phyloP scores from a whole-genome alignment of 2,329 filamentous ascomycete species.

The Aspergillus sp. region DNA sequence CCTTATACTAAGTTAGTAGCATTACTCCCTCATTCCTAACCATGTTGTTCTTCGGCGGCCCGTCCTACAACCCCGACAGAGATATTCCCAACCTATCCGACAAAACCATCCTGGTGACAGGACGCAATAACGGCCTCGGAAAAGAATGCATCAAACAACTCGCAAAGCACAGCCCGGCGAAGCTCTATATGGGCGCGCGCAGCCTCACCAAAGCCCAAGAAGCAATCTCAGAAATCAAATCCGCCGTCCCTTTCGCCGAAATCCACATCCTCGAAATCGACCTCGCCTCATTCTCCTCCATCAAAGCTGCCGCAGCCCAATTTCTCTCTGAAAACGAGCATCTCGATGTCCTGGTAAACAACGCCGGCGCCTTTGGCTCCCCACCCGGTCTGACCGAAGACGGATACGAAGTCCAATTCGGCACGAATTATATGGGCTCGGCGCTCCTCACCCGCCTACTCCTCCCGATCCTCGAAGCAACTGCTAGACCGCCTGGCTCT shows the following conservation, averaged over 20 bases:
- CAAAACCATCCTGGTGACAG: constrained; percentile 24
- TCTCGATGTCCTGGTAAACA: constrained; percentile 49
- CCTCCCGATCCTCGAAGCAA: not conserved
- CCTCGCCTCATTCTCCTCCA: constrained; percentile 44
- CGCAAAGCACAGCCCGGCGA: constrained; percentile 43
- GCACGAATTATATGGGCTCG: constrained; percentile 54
- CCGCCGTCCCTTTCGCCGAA: not conserved
- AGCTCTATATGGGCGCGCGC: constrained; percentile 51
- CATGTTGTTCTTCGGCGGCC: too few relatives aligned
- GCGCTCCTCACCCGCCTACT: constrained; percentile 50
- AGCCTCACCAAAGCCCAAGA: constrained; percentile 39
- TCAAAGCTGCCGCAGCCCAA: constrained; percentile 24
- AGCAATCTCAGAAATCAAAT: not conserved
- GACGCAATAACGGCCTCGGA: constrained; percentile 50
- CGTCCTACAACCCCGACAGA: constrained; percentile 23
- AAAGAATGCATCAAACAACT: constrained; percentile 47
- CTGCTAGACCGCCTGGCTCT: not conserved
- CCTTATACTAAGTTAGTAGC: too few relatives aligned
- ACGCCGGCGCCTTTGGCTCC: constrained; percentile 46
- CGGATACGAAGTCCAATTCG: constrained; percentile 53
- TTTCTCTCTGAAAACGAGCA: constrained; percentile 38
- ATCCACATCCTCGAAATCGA: constrained; percentile 26
- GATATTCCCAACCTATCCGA: constrained; percentile 40
- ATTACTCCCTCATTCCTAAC: too few relatives aligned
- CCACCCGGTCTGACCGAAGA: constrained; percentile 42